phyloP scores from a whole-genome alignment of 345 rosid species.

The Aquilaria sinensis region DNA sequence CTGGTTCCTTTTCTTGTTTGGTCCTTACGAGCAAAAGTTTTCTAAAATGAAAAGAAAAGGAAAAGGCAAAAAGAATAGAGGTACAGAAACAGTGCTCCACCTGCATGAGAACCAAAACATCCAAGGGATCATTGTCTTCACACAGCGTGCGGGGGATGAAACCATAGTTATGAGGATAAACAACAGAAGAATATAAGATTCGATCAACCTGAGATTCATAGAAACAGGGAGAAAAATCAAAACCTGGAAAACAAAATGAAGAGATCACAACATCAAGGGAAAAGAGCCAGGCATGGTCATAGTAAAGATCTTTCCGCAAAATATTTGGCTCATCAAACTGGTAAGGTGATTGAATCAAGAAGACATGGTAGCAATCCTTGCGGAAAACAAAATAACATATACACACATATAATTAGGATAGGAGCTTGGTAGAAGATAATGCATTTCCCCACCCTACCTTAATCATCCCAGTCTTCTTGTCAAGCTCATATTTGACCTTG shows the following conservation, averaged over 20 bases:
- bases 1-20: too few species aligned
- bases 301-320: too few species aligned
- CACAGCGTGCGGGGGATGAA: conserved; percentile 89
- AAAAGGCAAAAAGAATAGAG: not conserved
- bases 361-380: not conserved
- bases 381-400: not conserved
- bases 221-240: conserved; percentile 11
- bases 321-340: not conserved
- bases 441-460: conserved; percentile 39
- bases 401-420: not conserved
- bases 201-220: conserved; percentile 63
- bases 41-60: too few species aligned
- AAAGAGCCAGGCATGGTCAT: not conserved
- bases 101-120: conserved; percentile 95
- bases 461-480: conserved; percentile 91
- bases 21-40: too few species aligned
- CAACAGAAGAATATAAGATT: conserved; percentile 82
- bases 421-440: not conserved
- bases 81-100: conserved; percentile 18
- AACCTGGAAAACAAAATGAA: conserved; percentile 9
- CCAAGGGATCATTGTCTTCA: conserved; percentile 97
- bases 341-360: not conserved
- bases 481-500: conserved; percentile 96
- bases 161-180: conserved; percentile 99
- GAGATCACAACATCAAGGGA: not conserved